Evolutionary conservation across 768 basidiomycete genomes (phyloP), one percentile per base, ranked within the genome.

Genomic region (Antrodiella citrinella): DNA sequence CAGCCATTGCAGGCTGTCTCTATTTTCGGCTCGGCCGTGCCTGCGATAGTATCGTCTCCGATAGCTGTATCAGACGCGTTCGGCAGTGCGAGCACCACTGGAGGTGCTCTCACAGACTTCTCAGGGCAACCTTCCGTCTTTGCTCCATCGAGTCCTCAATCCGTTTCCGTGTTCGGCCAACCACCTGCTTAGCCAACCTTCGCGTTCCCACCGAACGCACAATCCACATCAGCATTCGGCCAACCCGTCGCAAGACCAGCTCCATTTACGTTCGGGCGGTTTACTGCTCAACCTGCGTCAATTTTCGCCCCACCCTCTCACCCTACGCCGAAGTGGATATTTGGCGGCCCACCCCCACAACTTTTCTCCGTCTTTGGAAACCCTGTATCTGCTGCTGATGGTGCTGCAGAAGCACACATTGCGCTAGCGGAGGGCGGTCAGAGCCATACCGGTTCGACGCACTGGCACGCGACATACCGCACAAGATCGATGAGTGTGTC

Each of bases 191-290:
- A 50, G 26, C 38, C 47, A 4, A 25, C 49, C 22, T 56, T 54
- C 3, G 53, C 47, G 4, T 54, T 55, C 53, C 1, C 45, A 49
- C 13, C 19, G 44, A 26, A 22, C 38, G 19, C 18, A 42, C n/a
- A 44, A 12, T 4, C 46, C 2, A 40, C 42, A 20, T 45, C 42
- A 2, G 44, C 53, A 2, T 55, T 57, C 41, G 26, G 12, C 25
- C 54, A 19, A 30, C 25, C 48, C 18, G 42, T 35, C 25, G 19
- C 46, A 22, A 15, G 73, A 41, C 69, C 74, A 0, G 62, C 77
- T 15, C 59, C 72, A 18, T 26, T 44, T 50, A n/a, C 26, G 48
- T 60, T 62, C 48, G 48, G 50, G 44, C 47, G 57, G 20, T 47
- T 56, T 30, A 48, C 59, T 22, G 55, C 53, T 41, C 54, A 51